Evolutionary conservation across 176 grass and related monocot genomes (phyloP), one percentile per base, ranked within the genome.

Genomic region (Eleusine coracana): DNA sequence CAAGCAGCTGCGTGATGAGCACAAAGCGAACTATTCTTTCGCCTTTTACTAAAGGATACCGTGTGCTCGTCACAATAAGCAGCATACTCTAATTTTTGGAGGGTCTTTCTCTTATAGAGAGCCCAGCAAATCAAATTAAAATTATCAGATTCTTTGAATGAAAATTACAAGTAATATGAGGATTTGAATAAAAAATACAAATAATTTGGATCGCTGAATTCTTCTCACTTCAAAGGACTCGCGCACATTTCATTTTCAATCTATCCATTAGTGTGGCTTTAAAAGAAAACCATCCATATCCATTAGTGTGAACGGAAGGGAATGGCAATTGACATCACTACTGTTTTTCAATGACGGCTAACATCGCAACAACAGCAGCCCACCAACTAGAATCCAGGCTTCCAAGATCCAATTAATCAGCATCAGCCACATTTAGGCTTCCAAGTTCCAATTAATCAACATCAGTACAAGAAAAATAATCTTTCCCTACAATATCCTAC

Each of bases 41-140:
- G 83, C 83, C 85, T 90, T 92, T 92, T 92, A 88, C 87, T 90
- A 92, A 92, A 86, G 78, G 86, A 46, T 46, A 46, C 44, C 44
- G 44, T 46, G 44, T 46, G 44, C 9, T 46, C 44, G 44, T 10
- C 44, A 46, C 9, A 46, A 9, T 10, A 10, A 46, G 44, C 44
- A 46, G 44, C 44, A 46, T 46, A 11, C 44, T 46, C 44, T 46
- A 10, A 46, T 46, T 46, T 46, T 46, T 46, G 44, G 7, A 46
- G 44, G 44, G 44, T 11, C 44, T 45, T 45, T 10, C 8, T 46
- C 44, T 61, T 1, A 61, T n/a, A 3, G 58, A 10, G 9, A 9
- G 10, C 44, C 10, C 44, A 46, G 11, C 44, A 46, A 46, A 46
- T 46, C 44, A 46, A 46, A 46, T 10, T 46, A 7, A 46, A 46